Conservation (phyloP, 1,284 basidiomycete genomes). For the Anthracocystis panici-leucophaei region DNA sequence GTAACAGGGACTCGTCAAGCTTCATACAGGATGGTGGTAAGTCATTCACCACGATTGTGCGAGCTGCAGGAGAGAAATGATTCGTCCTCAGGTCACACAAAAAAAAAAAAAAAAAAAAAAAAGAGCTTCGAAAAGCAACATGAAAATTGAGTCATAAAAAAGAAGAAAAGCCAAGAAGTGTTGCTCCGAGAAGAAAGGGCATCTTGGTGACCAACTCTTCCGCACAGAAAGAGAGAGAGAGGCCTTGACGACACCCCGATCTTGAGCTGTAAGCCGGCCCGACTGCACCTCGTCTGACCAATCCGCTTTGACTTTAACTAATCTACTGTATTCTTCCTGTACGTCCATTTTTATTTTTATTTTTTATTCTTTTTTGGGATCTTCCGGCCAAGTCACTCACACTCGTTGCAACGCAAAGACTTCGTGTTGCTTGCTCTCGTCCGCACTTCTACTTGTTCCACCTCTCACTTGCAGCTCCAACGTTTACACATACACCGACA, state of each 20-base stretch:
- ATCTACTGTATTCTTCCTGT: background rate
- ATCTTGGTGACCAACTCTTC: background rate
- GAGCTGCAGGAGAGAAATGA: no score
- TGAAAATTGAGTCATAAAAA: no score
- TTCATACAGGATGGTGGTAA: no score
- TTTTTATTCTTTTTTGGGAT: background rate
- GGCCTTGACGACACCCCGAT: constrained; percentile 4
- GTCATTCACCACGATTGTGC: background rate
- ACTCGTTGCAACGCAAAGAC: background rate
- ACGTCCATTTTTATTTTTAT: background rate
- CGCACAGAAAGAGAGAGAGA: background rate
- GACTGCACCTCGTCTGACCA: constrained; percentile 13
- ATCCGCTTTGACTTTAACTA: constrained; percentile 2
- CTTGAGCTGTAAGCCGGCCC: background rate
- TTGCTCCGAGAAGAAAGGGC: constrained; percentile 1
- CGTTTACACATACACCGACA: background rate
- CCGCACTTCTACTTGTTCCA: constrained; percentile 3
- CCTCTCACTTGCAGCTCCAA: background rate
- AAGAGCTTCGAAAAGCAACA: no score
- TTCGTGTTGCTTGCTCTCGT: background rate
- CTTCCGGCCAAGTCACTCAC: background rate
- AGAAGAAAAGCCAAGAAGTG: no score
- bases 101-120: no score
- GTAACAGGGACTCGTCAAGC: no score
- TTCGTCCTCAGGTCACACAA: no score